Evolutionary conservation across 768 basidiomycete species (phyloP), one percentile per base, ranked within the genome.

Genomic region (Boletus tomentosulus): DNA sequence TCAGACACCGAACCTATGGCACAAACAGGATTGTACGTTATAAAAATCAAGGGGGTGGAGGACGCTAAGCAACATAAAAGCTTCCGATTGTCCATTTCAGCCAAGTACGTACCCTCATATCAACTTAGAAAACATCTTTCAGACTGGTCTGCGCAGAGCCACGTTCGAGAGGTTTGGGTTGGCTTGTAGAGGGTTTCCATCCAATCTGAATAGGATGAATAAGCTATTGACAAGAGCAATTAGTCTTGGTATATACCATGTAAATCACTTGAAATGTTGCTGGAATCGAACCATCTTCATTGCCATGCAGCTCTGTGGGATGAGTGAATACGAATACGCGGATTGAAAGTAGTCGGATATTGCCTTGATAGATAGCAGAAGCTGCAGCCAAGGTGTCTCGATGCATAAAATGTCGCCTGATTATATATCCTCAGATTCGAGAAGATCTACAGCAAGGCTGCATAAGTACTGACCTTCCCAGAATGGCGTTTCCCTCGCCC

Each of bases 201-300:
- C 90, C 89, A 64, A 92, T 90, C 89, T 89, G 57, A 46, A 35
- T 24, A 41, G 25, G 15, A 49, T 19, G 44, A 5, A 39, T 42
- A 34, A 49, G 37, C 13, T 46, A 46, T 24, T 19, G 19, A 48
- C 25, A 50, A 39, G 31, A 22, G 9, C 5, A 19, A 19, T 27
- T 10, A 2, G 2, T 7, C 6, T 33, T 31, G 44, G 35, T 41
- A 71, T 79, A 57, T 58, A 92, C 96, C 81, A 98, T 86, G 69
- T 90, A 97, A 52, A 98, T 92, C 45, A 98, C 77, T 66, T 98
- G 92, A 71, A 98, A 99, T 6, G 97, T 99, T 15, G 97, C 97
- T 3, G 95, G 90, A 34, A 98, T 77, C 12, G 80, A 78, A 15
- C 91, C 92, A 63, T 94, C 89, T 62, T 86, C 83, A 53, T 85